These are phyloP conservation scores for Elaphomyces granulatus DNA, from an alignment of 495 filamentous ascomycete species.

Conservation along the genomic window DNA sequence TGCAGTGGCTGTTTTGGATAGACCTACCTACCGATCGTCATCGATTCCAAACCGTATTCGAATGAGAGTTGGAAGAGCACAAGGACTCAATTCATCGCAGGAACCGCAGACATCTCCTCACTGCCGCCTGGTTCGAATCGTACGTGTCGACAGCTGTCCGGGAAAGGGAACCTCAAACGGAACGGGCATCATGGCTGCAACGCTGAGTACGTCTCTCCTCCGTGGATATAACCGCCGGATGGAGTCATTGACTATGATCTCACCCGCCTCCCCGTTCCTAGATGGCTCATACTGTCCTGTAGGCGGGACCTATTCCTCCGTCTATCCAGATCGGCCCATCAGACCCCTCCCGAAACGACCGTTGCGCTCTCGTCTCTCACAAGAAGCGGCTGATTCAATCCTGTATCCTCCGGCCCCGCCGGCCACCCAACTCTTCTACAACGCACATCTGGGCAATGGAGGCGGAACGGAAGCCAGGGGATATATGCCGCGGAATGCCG, in stretches of 20 bases:
- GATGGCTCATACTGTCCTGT: constrained; percentile 27
- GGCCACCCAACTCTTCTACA: constrained; percentile 57
- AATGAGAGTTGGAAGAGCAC: too few relatives aligned
- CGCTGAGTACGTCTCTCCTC: constrained; percentile 33
- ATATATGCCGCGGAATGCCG: constrained; percentile 31
- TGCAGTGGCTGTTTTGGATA: too few relatives aligned
- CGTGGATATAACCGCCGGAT: constrained; percentile 1
- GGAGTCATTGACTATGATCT: neutral
- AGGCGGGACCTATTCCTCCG: constrained; percentile 39
- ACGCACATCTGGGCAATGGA: constrained; percentile 41
- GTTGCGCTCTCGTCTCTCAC: constrained; percentile 69
- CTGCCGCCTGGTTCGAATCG: too few relatives aligned
- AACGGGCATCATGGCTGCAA: constrained; percentile 32
- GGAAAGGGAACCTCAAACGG: too few relatives aligned
- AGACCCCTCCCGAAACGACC: constrained; percentile 81
- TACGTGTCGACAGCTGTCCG: too few relatives aligned
- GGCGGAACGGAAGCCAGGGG: constrained; percentile 31
- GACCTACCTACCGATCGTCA: too few relatives aligned
- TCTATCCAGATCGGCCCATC: constrained; percentile 82
- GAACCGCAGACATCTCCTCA: too few relatives aligned
- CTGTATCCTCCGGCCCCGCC: constrained; percentile 61
- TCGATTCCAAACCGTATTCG: too few relatives aligned
- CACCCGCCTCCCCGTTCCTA: neutral
- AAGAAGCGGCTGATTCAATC: constrained; percentile 69
- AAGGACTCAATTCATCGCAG: too few relatives aligned